Percentiles rank a stretch among this genome's conserved stretches.
Evolutionary conservation across 176 grass and related monocot genomes (phyloP).

Genomic region (Phoenix dactylifera): DNA sequence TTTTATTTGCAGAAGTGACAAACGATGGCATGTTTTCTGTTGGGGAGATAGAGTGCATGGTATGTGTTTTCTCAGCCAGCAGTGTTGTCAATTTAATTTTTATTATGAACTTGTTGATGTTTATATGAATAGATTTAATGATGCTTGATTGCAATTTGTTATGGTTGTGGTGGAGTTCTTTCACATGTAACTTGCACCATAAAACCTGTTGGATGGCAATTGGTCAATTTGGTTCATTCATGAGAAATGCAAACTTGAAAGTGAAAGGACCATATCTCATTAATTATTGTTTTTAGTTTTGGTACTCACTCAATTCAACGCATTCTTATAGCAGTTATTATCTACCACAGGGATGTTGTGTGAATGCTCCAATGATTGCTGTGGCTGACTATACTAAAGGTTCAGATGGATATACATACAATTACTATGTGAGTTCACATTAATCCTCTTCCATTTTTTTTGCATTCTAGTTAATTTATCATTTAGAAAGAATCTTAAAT

Average conservation of each 20-base stretch:
- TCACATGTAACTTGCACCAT: no score
- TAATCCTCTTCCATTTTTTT: background rate
- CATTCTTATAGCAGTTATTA: background rate
- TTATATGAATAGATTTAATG: background rate
- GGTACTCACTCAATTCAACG: no score
- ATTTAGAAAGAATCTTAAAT: no score
- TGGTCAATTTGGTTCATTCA: no score
- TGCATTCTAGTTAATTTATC: no score
- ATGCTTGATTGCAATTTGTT: background rate
- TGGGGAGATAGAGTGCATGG: conserved; percentile 99
- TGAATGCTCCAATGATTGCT: conserved; percentile 83
- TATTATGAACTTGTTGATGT: background rate
- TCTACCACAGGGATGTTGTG: conserved; percentile 55
- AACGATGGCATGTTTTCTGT: conserved; percentile 95
- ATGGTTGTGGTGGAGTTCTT: no score
- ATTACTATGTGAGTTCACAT: conserved; percentile 64
- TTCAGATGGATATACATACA: conserved; percentile 65
- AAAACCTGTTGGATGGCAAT: no score
- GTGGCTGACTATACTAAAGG: conserved; percentile 70
- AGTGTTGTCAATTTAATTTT: background rate
- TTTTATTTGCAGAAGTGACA: conserved; percentile 55
- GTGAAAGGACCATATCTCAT: no score
- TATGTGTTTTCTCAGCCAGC: conserved; percentile 19
- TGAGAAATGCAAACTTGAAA: no score
- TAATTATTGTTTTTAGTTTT: no score